Evolutionary conservation across 345 rosid genomes (phyloP).

Genomic region (Populus ilicifolia): DNA sequence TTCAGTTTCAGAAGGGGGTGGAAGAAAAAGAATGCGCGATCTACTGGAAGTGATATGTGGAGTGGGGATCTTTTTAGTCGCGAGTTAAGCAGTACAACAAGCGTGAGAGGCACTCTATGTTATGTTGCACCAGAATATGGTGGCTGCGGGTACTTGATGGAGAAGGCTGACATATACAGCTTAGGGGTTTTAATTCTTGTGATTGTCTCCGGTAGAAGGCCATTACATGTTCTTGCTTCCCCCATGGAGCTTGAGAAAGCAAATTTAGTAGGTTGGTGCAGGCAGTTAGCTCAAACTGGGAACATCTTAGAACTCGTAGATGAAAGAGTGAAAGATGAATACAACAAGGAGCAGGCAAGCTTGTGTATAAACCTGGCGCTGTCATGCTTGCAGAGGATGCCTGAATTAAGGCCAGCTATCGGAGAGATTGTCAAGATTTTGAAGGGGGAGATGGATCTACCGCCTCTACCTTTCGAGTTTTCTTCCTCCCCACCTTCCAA

Average conservation of each 20-base stretch:
- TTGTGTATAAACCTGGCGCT: conserved; percentile 86
- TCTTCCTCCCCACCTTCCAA: conserved; percentile 89
- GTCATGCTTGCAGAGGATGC: conserved; percentile 77
- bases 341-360: conserved; percentile 70
- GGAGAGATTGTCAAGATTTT: conserved; percentile 70
- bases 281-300: conserved; percentile 84
- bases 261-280: conserved; percentile 89
- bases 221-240: conserved; percentile 83
- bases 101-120: conserved; percentile 97
- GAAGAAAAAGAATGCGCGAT: conserved; percentile 47
- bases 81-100: conserved; percentile 96
- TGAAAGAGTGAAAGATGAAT: conserved; percentile 68
- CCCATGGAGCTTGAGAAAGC: conserved; percentile 98
- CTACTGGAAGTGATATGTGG: conserved; percentile 86
- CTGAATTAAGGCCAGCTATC: conserved; percentile 81
- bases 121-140: conserved; percentile 95
- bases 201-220: conserved; percentile 89
- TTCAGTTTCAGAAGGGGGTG: conserved; percentile 90
- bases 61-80: conserved; percentile 93
- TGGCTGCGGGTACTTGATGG: conserved; percentile 81
- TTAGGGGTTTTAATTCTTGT: conserved; percentile 90
- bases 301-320: conserved; percentile 83
- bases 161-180: conserved; percentile 95
- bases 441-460: conserved; percentile 89
- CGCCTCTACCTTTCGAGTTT: conserved; percentile 61